Conservation (phyloP, 179 eudicot species). For the Silene vulgaris region DNA sequence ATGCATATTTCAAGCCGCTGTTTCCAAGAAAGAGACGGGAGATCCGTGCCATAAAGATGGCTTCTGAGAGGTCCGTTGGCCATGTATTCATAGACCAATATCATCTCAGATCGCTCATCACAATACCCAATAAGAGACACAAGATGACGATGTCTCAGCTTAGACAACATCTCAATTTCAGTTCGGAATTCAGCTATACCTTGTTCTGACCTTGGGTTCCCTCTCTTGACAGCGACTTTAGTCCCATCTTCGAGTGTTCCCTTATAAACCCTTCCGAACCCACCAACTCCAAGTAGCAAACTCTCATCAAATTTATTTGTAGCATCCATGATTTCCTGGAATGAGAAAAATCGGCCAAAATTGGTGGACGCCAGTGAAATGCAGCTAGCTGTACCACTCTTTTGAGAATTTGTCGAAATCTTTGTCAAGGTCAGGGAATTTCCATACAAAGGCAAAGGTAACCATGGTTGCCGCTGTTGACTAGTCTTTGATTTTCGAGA, state of each 20-base stretch:
- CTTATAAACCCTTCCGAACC: conserved; percentile 85
- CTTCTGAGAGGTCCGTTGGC: conserved; percentile 91
- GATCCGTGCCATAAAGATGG: conserved; percentile 82
- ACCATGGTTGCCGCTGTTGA: conserved; percentile 54
- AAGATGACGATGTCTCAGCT: conserved; percentile 86
- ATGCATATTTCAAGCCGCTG: conserved; percentile 87
- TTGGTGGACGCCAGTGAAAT: conserved; percentile 61
- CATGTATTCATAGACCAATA: conserved; percentile 85
- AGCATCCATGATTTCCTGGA: conserved; percentile 82
- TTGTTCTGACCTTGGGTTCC: conserved; percentile 85
- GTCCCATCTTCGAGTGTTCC: conserved; percentile 80
- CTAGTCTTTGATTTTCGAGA: conserved; percentile 37
- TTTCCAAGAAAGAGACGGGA: conserved; percentile 71
- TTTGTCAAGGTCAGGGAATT: conserved; percentile 59
- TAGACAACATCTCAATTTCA: conserved; percentile 85
- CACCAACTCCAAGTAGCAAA: conserved; percentile 82
- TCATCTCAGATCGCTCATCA: conserved; percentile 90
- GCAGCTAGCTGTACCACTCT: conserved; percentile 76
- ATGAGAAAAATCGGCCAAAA: conserved; percentile 66
- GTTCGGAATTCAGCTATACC: conserved; percentile 85
- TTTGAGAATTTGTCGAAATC: conserved; percentile 56
- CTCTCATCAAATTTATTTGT: conserved; percentile 77
- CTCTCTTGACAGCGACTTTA: conserved; percentile 78
- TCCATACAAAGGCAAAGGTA: conserved; percentile 68
- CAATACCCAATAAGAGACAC: conserved; percentile 88